Evolutionary conservation across 75 land plant species (phyloP), one percentile per base, ranked within the genome.

Genomic region (Picea sitchensis): DNA sequence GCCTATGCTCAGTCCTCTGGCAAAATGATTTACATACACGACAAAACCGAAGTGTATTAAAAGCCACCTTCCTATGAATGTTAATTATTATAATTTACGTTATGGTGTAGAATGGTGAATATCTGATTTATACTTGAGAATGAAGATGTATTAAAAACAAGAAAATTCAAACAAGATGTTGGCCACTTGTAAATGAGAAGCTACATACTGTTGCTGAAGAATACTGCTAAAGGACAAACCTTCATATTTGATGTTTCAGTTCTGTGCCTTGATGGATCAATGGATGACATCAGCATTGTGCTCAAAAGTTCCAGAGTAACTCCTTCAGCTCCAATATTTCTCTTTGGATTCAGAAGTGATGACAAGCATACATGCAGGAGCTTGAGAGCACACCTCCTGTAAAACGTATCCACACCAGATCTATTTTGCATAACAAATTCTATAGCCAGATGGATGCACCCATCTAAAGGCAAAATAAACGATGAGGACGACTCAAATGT

Each of bases 401-500:
- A 92, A 80, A 95, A 93, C 14, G 89, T 47, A 65, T 98, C 98
- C 81, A 98, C 81, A 59, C 84, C 82, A 77, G 80, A 76, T 72
- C 78, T 84, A 58, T 86, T 87, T 51, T 88, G 88, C 93, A 92
- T 88, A 34, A 95, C 92, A 72, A 93, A 89, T 62, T 86, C 89
- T 65, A 98, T 87, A 65, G 98, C 99, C 56, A 95, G 91, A 67
- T 92, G 82, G 14, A 98, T 93, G 83, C 91, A 98, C 59, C 98
- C 91, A 83, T 98, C 99, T 63, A 98, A 78, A 54, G 99, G 98
- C 32, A 98, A 96, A 80, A 98, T 81, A 82, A 95, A 98, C 21
- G 98, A 95, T 8, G 98, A 93, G 26, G 91, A 87, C 21, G 99
- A 96, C 86, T 95, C 96, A 88, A 98, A 98, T 60, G 98, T 98